phyloP scores from a whole-genome alignment of 495 filamentous ascomycete species.

The Bacidia gigantensis region DNA sequence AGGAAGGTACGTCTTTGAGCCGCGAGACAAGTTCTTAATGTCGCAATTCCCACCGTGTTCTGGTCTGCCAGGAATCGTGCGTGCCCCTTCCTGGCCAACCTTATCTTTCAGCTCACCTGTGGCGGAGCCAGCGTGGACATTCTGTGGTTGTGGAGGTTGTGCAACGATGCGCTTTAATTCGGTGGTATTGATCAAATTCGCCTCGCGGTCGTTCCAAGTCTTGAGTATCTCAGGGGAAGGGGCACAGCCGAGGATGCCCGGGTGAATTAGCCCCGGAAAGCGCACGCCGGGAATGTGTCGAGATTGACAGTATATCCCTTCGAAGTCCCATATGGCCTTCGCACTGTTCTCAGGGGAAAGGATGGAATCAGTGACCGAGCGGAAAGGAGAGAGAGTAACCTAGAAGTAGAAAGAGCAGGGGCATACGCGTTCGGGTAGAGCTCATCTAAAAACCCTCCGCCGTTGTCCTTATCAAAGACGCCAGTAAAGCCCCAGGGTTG shows the following conservation, averaged over 20 bases:
- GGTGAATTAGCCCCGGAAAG: constrained; percentile 87
- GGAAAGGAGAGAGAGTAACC: neutral
- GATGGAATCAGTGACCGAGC: neutral
- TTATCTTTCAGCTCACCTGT: constrained; percentile 48
- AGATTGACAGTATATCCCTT: constrained; percentile 84
- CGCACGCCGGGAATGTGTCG: constrained; percentile 82
- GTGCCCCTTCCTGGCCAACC: constrained; percentile 73
- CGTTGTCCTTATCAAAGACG: constrained; percentile 69
- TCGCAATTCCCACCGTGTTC: constrained; percentile 59
- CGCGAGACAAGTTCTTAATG: constrained; percentile 81
- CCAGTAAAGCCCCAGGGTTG: constrained; percentile 89
- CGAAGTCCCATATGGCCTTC: constrained; percentile 96
- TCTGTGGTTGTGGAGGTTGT: constrained; percentile 56
- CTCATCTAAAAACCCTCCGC: constrained; percentile 86
- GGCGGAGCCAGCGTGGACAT: constrained; percentile 59
- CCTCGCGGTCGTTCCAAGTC: constrained; percentile 72
- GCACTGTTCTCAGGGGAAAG: constrained; percentile 34
- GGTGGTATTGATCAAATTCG: constrained; percentile 56
- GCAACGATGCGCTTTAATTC: constrained; percentile 64
- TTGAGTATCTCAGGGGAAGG: constrained; percentile 56
- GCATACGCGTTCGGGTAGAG: constrained; percentile 67
- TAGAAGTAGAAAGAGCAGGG: neutral
- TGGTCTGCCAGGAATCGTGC: constrained; percentile 62
- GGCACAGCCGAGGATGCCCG: constrained; percentile 84
- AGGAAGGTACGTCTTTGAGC: constrained; percentile 80